Base-by-base conservation (phyloP, 2,329 filamentous ascomycete species). In the Chaetomium strumarium region DNA sequence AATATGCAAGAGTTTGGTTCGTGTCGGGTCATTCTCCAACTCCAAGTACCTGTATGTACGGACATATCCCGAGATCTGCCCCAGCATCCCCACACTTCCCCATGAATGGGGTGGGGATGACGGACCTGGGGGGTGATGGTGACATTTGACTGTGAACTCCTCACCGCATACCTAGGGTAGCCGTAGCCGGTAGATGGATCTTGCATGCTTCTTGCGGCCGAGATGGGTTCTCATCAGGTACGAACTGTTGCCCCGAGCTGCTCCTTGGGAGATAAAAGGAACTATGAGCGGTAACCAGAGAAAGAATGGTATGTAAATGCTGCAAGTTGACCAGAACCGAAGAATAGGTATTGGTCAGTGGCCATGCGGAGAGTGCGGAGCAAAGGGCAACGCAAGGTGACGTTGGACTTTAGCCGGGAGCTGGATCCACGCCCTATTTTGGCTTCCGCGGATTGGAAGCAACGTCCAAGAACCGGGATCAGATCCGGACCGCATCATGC, bases 371-470 rank as follows among this genome's bases (percentile, higher is more conserved):
- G 52, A 45, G 34, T 44, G 44, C 49, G 49, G 52, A 52, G 49
- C 51, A 44, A 49, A 34, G 49, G 49, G n/a, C 41, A 37, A 47
- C 20, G 53, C 44, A 52, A 41, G 20, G 49, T 55, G 44, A 53
- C 39, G 39, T 38, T 45, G 37, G 51, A 50, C 12, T 60, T 60
- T 60, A 60, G 50, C 56, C 58, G 58, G 30, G 34, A 45, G 51
- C 12, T 44, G 31, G 42, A 46, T 46, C 44, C 46, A 44, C 43
- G 24, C 17, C 46, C 20, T 44, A 51, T 47, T 57, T 51, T 49
- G 40, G 48, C 46, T 29, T 50, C 44, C 36, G 30, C n/a, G 30
- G 43, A 45, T 43, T 47, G 34, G 45, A 12, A 24, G 8, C 17
- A 13, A 10, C 33, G 36, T 50, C 46, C 49, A 51, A 29, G 37